Conservation (phyloP, 208 protist species). For the Herpetomonas tarakana region DNA sequence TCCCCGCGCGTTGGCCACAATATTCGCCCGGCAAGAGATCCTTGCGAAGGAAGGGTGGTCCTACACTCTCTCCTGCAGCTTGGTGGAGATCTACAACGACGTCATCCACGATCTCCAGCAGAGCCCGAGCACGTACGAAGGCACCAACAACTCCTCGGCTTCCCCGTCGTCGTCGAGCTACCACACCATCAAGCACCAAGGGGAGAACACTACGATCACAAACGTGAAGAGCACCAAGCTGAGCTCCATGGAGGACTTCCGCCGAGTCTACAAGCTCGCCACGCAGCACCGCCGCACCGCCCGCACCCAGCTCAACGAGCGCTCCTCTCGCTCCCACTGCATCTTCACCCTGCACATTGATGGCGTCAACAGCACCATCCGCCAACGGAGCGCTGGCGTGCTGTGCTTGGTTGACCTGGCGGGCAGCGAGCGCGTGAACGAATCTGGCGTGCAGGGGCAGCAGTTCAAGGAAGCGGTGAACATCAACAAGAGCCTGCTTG, state of each 20-base stretch:
- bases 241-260: conserved; percentile 52
- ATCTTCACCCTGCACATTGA: conserved; percentile 80
- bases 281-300: conserved; percentile 70
- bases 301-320: conserved; percentile 84
- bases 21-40: conserved; percentile 62
- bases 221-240: conserved; percentile 55
- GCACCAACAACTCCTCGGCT: conserved; percentile 14
- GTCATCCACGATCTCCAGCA: conserved; percentile 83
- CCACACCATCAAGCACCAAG: conserved; percentile 67
- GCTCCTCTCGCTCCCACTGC: conserved; percentile 91
- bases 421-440: conserved; percentile 91
- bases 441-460: conserved; percentile 85
- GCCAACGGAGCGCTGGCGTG: conserved; percentile 71
- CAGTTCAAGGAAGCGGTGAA: conserved; percentile 90
- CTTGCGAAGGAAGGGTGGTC: conserved; percentile 74
- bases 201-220: conserved; percentile 57
- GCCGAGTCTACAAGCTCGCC: conserved; percentile 53
- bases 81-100: conserved; percentile 94
- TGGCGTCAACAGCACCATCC: conserved; percentile 56
- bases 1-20: conserved; percentile 73
- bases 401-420: conserved; percentile 94
- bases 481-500: conserved; percentile 91
- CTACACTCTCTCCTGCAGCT: conserved; percentile 70
- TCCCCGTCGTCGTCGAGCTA: conserved; percentile 33
- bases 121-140: conserved; percentile 60